A percentile compares a stretch with the other conserved stretches of the same genome.
Conservation (phyloP, 805 yeast species). For the Sungouiozyma intestinalis region DNA sequence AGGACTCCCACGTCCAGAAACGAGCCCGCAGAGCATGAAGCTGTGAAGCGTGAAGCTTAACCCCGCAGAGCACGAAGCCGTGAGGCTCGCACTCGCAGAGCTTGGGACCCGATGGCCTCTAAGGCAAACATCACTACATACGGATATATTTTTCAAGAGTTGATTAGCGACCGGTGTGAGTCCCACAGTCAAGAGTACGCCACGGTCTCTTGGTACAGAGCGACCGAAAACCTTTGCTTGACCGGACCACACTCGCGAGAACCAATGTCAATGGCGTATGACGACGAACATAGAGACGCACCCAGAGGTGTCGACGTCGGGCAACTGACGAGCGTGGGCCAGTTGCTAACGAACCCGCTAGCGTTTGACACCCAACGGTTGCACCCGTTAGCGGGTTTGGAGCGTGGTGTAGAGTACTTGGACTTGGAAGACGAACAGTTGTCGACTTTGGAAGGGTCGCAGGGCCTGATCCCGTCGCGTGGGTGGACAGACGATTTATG, state of each 20-base stretch:
- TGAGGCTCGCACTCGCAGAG: background rate
- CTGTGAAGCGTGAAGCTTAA: too few relatives aligned
- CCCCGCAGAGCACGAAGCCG: too few relatives aligned
- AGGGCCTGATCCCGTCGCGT: constrained; percentile 88
- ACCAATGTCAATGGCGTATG: constrained; percentile 1
- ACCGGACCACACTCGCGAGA: too few relatives aligned
- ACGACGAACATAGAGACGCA: background rate
- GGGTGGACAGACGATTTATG: constrained; percentile 97
- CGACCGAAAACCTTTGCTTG: too few relatives aligned
- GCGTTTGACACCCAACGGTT: constrained; percentile 55
- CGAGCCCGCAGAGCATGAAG: too few relatives aligned
- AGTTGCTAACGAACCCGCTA: constrained; percentile 49
- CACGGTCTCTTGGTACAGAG: too few relatives aligned
- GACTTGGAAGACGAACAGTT: constrained; percentile 81
- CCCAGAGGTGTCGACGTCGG: background rate
- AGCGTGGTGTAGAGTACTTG: constrained; percentile 78
- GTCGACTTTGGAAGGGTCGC: constrained; percentile 72
- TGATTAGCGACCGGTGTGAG: too few relatives aligned
- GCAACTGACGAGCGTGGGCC: constrained; percentile 34
- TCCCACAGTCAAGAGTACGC: too few relatives aligned
- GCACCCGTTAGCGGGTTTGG: constrained; percentile 90
- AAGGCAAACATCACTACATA: constrained; percentile 8
- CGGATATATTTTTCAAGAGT: too few relatives aligned
- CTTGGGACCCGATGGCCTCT: constrained; percentile 1
- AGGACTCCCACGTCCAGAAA: too few relatives aligned